Percentiles rank a stretch among this genome's conserved stretches.
These are phyloP conservation scores for Solioccasus polychromus DNA, from an alignment of 768 basidiomycete genomes.

Conservation along the genomic window DNA sequence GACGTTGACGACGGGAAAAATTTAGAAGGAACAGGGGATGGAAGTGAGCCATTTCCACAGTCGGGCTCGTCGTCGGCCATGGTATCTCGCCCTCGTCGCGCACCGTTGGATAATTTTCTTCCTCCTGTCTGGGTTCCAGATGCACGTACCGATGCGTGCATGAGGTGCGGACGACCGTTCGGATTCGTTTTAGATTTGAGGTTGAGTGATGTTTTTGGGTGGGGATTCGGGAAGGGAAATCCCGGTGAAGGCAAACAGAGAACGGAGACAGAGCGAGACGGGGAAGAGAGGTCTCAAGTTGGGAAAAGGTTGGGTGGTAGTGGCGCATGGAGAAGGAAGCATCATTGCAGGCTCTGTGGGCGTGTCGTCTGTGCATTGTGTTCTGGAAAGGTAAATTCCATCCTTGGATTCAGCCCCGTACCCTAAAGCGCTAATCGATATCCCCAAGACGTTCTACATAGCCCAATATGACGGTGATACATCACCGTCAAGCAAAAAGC, in stretches of 20 bases:
- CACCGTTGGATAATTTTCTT: slow-evolving; percentile 55
- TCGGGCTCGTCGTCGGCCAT: not conserved
- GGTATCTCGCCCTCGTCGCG: slow-evolving; percentile 19
- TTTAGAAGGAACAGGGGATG: slow-evolving; percentile 38
- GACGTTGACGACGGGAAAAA: slow-evolving; percentile 37
- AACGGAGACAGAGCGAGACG: slow-evolving; percentile 7
- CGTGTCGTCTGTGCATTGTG: slow-evolving; percentile 83
- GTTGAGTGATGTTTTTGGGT: slow-evolving; percentile 27
- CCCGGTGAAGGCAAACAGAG: slow-evolving; percentile 13
- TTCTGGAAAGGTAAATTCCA: slow-evolving; percentile 61
- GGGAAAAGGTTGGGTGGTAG: slow-evolving; percentile 12
- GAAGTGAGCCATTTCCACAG: slow-evolving; percentile 36
- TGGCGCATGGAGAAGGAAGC: slow-evolving; percentile 54
- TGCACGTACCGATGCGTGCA: slow-evolving; percentile 75
- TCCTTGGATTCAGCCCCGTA: not conserved
- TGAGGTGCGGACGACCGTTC: slow-evolving; percentile 77
- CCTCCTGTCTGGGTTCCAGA: slow-evolving; percentile 95
- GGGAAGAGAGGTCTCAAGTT: slow-evolving; percentile 2
- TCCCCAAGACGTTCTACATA: slow-evolving; percentile 76
- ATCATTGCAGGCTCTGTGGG: slow-evolving; percentile 87
- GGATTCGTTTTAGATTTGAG: slow-evolving; percentile 42
- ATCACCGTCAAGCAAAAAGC: slow-evolving; percentile 37
- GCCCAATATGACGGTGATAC: slow-evolving; percentile 40
- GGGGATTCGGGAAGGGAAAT: slow-evolving; percentile 40
- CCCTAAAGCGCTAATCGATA: slow-evolving; percentile 1